Evolutionary conservation across 2,329 filamentous ascomycete genomes (phyloP).

Genomic region (Trichophyton schoenleinii): DNA sequence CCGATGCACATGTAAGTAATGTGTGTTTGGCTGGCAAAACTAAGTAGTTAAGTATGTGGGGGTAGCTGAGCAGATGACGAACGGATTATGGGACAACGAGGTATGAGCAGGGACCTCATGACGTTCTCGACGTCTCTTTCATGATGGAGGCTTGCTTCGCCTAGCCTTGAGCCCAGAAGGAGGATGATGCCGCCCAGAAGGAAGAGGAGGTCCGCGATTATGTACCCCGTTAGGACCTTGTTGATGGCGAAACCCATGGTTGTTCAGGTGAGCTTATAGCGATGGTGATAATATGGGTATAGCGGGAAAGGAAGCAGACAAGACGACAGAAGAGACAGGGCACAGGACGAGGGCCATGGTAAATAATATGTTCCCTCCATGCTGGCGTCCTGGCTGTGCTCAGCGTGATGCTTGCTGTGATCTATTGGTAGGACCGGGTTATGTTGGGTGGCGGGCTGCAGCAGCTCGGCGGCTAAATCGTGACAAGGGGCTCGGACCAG

Average conservation of each 20-base stretch:
- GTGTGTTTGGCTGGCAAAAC: background rate
- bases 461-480: background rate
- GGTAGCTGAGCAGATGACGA: conserved; percentile 17
- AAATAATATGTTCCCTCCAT: background rate
- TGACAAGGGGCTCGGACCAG: background rate
- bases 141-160: conserved; percentile 31
- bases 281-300: background rate
- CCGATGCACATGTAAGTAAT: background rate
- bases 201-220: conserved; percentile 41
- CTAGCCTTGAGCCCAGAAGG: conserved; percentile 41
- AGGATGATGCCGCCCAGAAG: conserved; percentile 40
- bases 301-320: background rate
- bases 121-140: conserved; percentile 38
- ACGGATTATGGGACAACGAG: conserved; percentile 43
- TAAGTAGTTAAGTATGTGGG: background rate
- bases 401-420: background rate
- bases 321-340: background rate
- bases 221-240: conserved; percentile 42
- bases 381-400: background rate
- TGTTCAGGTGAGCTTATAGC: background rate
- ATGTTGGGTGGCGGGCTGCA: background rate
- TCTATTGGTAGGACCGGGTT: background rate
- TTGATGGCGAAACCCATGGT: conserved; percentile 30
- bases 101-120: conserved; percentile 40
- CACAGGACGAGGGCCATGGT: background rate